These are phyloP conservation scores for Sugiyamaella novakii DNA, from an alignment of 1,139 yeast species.

Conservation along the genomic window DNA sequence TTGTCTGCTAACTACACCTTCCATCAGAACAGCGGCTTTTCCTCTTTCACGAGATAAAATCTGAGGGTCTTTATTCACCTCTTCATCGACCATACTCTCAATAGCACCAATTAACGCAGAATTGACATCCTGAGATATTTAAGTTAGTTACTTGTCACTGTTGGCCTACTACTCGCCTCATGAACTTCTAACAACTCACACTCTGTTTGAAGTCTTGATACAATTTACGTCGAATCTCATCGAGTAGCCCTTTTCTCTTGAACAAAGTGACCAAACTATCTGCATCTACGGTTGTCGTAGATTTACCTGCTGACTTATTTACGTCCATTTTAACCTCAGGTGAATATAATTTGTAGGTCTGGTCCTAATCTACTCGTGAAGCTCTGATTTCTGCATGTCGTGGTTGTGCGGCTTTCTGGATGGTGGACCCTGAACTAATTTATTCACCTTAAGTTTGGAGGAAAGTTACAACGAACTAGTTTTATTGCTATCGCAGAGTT, in stretches of 20 bases:
- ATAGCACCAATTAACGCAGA: constrained; percentile 32
- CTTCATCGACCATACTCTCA: constrained; percentile 35
- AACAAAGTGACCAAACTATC: constrained; percentile 29
- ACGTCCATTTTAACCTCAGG: background rate
- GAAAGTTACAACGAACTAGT: too few relatives aligned
- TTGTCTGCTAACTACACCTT: constrained; percentile 36
- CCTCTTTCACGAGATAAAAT: constrained; percentile 35
- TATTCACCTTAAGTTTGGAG: too few relatives aligned
- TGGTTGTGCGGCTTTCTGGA: too few relatives aligned
- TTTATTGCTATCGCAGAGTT: too few relatives aligned
- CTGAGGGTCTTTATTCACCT: constrained; percentile 34
- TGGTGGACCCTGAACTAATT: too few relatives aligned
- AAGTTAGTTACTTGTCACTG: background rate
- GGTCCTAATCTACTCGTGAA: too few relatives aligned
- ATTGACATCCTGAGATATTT: constrained; percentile 28
- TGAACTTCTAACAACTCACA: constrained; percentile 30
- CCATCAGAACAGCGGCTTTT: constrained; percentile 39
- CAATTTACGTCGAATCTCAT: constrained; percentile 34
- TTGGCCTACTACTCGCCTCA: too few relatives aligned
- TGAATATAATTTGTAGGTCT: too few relatives aligned
- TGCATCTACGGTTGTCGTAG: constrained; percentile 4
- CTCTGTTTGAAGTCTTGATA: constrained; percentile 37
- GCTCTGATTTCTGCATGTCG: too few relatives aligned
- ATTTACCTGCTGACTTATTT: background rate
- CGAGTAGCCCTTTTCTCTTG: constrained; percentile 40